Evolutionary conservation across 768 basidiomycete genomes (phyloP).

Genomic region (Termitomyces sp.): DNA sequence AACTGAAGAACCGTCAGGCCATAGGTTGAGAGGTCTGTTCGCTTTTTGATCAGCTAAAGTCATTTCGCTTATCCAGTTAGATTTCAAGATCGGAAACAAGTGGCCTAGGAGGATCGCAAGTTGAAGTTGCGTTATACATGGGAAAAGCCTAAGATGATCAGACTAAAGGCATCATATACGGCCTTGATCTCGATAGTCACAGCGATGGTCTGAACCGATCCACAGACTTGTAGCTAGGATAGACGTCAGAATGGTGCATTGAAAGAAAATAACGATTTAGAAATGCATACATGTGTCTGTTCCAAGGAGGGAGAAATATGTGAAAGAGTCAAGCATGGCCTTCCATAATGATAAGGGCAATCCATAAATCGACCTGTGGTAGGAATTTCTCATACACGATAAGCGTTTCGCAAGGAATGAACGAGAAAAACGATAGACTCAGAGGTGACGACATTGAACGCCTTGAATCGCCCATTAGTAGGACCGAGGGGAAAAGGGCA

Average conservation of each 20-base stretch:
- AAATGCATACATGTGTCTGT: background rate
- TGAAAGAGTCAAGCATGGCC: background rate
- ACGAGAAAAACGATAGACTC: background rate
- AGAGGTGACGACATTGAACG: background rate
- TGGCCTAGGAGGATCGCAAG: background rate
- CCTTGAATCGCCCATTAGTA: background rate
- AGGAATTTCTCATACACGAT: too few species aligned
- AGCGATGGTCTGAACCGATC: background rate
- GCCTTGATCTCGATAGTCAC: background rate
- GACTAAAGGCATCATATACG: background rate
- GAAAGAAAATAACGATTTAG: background rate
- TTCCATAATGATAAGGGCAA: background rate
- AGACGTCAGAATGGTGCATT: background rate
- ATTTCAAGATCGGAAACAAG: background rate
- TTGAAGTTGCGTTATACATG: background rate
- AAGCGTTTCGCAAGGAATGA: background rate
- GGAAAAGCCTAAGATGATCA: background rate
- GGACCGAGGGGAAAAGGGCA: background rate
- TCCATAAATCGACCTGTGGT: too few species aligned
- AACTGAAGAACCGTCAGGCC: too few species aligned
- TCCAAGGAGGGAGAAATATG: background rate
- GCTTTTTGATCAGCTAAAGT: background rate
- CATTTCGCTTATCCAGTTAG: background rate
- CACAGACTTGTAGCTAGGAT: background rate
- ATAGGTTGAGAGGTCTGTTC: background rate